Percentiles rank a stretch among this genome's conserved stretches.
phyloP scores from a whole-genome alignment of 306 rosid species.

The Vachellia collinsii region DNA sequence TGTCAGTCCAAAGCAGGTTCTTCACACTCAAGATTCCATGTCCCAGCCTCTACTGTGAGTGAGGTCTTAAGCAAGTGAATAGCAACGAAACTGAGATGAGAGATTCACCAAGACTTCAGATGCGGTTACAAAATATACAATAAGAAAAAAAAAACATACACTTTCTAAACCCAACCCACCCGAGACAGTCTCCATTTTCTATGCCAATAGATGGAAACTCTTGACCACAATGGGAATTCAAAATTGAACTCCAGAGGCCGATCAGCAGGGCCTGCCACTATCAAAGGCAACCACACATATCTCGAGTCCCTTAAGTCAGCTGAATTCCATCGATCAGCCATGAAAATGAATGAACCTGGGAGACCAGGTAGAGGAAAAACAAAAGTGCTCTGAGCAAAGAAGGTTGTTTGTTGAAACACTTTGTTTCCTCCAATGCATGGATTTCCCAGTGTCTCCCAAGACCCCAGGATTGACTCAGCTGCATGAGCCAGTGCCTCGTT shows the following conservation, averaged over 20 bases:
- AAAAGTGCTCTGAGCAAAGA: constrained; percentile 93
- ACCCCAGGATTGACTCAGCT: constrained; percentile 84
- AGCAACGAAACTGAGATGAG: constrained; percentile 41
- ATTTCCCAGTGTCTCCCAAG: constrained; percentile 93
- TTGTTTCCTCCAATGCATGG: constrained; percentile 89
- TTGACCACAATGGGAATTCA: constrained; percentile 94
- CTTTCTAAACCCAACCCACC: constrained; percentile 56
- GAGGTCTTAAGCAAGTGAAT: constrained; percentile 41
- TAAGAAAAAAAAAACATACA: constrained; percentile 7
- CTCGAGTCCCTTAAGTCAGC: constrained; percentile 87
- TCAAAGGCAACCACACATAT: constrained; percentile 94
- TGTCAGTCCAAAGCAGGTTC: constrained; percentile 28
- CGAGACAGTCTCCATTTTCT: constrained; percentile 89
- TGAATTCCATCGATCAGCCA: constrained; percentile 96
- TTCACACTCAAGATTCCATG: constrained; percentile 32
- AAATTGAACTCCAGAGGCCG: constrained; percentile 82
- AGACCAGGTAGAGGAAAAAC: constrained; percentile 76
- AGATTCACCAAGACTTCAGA: constrained; percentile 42
- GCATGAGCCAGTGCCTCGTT: constrained; percentile 95
- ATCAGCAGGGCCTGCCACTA: constrained; percentile 85
- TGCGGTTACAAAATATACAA: constrained; percentile 45
- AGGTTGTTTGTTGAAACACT: constrained; percentile 68
- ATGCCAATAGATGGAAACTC: constrained; percentile 97
- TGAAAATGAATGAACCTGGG: constrained; percentile 73
- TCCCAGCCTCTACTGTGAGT: constrained; percentile 35